Evolutionary conservation across 2,329 filamentous ascomycete genomes (phyloP).

Genomic region (Chrysoporthe cubensis): DNA sequence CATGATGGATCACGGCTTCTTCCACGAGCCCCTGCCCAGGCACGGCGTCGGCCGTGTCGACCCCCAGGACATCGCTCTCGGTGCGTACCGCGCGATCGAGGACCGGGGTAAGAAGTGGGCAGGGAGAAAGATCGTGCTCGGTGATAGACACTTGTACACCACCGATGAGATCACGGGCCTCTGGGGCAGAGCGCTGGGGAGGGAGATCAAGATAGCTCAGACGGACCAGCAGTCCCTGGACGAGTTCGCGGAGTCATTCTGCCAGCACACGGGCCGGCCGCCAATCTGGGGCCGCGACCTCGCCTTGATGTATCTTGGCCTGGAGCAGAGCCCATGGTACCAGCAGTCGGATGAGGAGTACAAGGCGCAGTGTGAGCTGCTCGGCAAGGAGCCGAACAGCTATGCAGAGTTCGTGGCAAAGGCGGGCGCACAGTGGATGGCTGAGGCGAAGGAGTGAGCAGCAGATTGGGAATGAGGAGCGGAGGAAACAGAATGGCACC

Average conservation of each 20-base stretch:
- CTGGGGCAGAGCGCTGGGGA: background rate
- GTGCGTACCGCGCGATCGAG: conserved; percentile 1
- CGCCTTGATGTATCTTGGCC: background rate
- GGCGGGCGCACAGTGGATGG: conserved; percentile 1
- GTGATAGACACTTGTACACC: conserved; percentile 1
- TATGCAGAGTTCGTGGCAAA: background rate
- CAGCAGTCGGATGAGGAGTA: conserved; percentile 4
- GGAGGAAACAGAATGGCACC: background rate
- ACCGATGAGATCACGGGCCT: background rate
- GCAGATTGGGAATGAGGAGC: background rate
- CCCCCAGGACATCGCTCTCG: background rate
- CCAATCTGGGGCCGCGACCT: conserved; percentile 6
- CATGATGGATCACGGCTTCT: background rate
- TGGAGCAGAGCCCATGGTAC: background rate
- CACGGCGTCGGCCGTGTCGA: background rate
- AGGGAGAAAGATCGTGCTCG: background rate
- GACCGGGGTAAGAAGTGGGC: background rate
- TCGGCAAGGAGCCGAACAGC: conserved; percentile 4
- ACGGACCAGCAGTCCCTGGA: conserved; percentile 1
- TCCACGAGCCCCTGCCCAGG: conserved; percentile 3
- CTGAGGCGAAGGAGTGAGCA: conserved; percentile 12
- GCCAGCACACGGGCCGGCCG: conserved; percentile 3
- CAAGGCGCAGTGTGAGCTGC: background rate
- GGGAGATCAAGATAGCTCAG: background rate
- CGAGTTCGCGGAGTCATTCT: background rate